These are phyloP conservation scores for Sicyos baderoa DNA, from an alignment of 306 rosid species.

Conservation along the genomic window DNA sequence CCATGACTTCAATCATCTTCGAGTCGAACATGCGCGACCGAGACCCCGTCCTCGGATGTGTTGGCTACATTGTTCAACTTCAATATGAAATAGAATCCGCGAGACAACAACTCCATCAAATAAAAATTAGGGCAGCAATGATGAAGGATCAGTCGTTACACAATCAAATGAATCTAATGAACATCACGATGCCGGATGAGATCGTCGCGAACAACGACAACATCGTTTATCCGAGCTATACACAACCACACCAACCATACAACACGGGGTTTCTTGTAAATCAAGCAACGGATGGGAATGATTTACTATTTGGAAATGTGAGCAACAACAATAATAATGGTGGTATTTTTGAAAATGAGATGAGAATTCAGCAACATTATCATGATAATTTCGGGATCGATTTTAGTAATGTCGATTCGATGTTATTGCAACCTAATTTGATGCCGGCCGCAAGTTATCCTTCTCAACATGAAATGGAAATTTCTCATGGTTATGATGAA, in stretches of 20 bases:
- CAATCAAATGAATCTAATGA: not conserved
- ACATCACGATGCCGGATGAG: not conserved
- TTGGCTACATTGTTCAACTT: conserved; percentile 21
- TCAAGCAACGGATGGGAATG: not conserved
- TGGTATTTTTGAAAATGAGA: conserved; percentile 12
- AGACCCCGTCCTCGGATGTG: conserved; percentile 34
- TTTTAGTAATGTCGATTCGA: conserved; percentile 13
- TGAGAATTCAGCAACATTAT: conserved; percentile 14
- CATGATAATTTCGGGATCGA: conserved; percentile 5
- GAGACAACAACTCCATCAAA: conserved; percentile 11
- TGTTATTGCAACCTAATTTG: conserved; percentile 16
- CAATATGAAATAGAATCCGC: not conserved
- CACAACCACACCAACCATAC: not conserved
- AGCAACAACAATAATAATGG: not conserved
- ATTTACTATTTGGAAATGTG: conserved; percentile 3
- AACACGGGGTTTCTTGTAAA: not conserved
- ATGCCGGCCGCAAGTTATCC: not conserved
- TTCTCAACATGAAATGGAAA: conserved; percentile 23
- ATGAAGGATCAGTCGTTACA: conserved; percentile 20
- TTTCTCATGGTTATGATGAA: conserved; percentile 25
- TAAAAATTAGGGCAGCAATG: not conserved
- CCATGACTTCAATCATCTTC: conserved; percentile 50
- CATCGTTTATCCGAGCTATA: not conserved
- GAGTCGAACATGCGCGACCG: conserved; percentile 41
- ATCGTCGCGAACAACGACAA: not conserved